Conservation (phyloP, 1,139 yeast species). For the Blastobotrys serpentis region DNA sequence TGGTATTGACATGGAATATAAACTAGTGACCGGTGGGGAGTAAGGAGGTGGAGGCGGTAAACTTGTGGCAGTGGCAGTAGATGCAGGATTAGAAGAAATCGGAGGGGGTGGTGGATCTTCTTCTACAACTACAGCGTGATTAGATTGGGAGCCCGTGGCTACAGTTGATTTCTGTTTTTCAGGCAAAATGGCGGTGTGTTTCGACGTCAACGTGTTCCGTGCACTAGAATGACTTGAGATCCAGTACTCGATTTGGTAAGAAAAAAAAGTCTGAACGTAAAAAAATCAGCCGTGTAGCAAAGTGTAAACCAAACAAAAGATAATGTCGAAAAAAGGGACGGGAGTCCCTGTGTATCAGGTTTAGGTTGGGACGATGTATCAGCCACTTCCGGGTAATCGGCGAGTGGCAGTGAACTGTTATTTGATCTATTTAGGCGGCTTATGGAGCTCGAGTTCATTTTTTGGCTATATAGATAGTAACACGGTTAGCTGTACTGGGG, state of each 20-base stretch:
- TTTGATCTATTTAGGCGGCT: slow-evolving; percentile 6
- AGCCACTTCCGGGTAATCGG: slow-evolving; percentile 3
- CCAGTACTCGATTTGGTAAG: background rate
- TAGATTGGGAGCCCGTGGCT: slow-evolving; percentile 1
- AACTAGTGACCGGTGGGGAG: slow-evolving; percentile 30
- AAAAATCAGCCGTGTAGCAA: too few species aligned
- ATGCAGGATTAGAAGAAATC: background rate
- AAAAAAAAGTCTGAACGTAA: too few species aligned
- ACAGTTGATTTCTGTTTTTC: background rate
- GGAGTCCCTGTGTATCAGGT: background rate
- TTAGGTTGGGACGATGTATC: background rate
- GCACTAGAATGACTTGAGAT: too few species aligned
- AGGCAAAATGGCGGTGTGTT: slow-evolving; percentile 1
- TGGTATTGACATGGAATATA: slow-evolving; percentile 30
- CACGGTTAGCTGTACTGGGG: too few species aligned
- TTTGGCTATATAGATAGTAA: slow-evolving; percentile 16
- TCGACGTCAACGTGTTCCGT: background rate
- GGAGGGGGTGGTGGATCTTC: background rate
- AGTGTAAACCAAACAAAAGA: background rate
- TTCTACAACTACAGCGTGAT: slow-evolving; percentile 4
- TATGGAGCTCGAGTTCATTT: slow-evolving; percentile 19
- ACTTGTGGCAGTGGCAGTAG: background rate
- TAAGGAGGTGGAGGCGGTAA: slow-evolving; percentile 34
- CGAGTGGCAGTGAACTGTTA: background rate
- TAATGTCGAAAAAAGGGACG: background rate